These are phyloP conservation scores for Aspergillus egyptiacus DNA, from an alignment of 495 filamentous ascomycete genomes.

Conservation along the genomic window DNA sequence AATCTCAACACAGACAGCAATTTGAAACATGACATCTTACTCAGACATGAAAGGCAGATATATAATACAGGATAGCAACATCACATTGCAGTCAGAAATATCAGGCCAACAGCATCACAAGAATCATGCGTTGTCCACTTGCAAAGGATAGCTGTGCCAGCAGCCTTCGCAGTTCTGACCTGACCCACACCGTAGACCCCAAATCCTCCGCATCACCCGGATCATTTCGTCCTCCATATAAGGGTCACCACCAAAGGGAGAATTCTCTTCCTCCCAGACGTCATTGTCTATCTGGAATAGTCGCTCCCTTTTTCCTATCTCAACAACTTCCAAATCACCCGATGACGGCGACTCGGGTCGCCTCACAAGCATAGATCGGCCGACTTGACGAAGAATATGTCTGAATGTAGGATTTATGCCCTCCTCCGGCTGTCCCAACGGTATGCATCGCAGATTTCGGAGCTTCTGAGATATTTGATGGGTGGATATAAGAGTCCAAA, in stretches of 20 bases:
- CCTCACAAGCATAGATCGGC: not conserved
- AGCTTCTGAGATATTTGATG: not conserved
- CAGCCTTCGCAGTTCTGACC: not conserved
- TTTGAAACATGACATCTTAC: too few species aligned
- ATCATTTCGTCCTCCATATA: not conserved
- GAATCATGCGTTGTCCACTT: too few species aligned
- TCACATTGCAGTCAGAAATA: too few species aligned
- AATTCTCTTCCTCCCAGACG: not conserved
- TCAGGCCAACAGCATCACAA: too few species aligned
- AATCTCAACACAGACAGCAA: too few species aligned
- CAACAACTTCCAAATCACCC: not conserved
- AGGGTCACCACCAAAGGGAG: too few species aligned
- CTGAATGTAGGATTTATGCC: too few species aligned
- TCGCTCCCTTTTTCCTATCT: not conserved
- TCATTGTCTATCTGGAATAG: not conserved
- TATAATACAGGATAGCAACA: not conserved
- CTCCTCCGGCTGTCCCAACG: not conserved
- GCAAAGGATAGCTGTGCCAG: not conserved
- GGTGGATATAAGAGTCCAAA: not conserved
- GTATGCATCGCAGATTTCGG: not conserved
- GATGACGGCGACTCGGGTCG: not conserved
- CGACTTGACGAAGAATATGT: not conserved
- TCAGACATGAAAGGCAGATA: not conserved
- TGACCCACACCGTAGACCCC: not conserved
- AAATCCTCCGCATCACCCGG: too few species aligned